Conservation (phyloP, 73 alveolate species). For the Uronychia setigera region DNA sequence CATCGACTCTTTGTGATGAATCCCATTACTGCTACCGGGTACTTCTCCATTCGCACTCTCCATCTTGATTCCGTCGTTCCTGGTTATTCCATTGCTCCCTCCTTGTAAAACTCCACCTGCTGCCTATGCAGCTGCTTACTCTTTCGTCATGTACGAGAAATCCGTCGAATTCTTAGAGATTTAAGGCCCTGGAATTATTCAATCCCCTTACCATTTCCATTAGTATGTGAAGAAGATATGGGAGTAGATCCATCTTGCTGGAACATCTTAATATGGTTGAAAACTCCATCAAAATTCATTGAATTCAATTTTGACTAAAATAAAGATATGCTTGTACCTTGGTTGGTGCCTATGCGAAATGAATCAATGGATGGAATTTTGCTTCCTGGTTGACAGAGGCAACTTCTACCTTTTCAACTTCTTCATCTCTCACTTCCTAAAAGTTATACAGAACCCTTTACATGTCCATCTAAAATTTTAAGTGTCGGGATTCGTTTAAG, state of each 20-base stretch:
- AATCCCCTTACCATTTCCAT: neutral
- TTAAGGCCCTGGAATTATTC: neutral
- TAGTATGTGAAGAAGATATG: neutral
- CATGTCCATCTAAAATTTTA: neutral
- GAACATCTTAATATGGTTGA: constrained; percentile 42
- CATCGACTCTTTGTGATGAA: neutral
- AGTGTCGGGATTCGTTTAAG: neutral
- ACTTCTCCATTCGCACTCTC: neutral
- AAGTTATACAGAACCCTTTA: neutral
- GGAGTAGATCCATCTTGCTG: constrained; percentile 11
- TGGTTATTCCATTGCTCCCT: neutral
- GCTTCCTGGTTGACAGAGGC: constrained; percentile 20
- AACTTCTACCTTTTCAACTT: constrained; percentile 71
- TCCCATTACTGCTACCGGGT: neutral
- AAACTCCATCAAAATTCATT: constrained; percentile 69
- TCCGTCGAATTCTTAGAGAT: neutral
- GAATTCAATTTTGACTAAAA: constrained; percentile 58
- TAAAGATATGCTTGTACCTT: neutral
- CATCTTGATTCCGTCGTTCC: neutral
- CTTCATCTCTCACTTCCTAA: constrained; percentile 65
- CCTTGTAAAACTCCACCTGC: too few relatives aligned
- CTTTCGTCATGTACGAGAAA: neutral
- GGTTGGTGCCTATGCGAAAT: constrained; percentile 50
- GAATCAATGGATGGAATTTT: constrained; percentile 64
- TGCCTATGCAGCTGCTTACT: neutral